Percentiles rank a stretch among this genome's conserved stretches.
phyloP scores from a whole-genome alignment of 345 rosid genomes.

The Salix udensis region DNA sequence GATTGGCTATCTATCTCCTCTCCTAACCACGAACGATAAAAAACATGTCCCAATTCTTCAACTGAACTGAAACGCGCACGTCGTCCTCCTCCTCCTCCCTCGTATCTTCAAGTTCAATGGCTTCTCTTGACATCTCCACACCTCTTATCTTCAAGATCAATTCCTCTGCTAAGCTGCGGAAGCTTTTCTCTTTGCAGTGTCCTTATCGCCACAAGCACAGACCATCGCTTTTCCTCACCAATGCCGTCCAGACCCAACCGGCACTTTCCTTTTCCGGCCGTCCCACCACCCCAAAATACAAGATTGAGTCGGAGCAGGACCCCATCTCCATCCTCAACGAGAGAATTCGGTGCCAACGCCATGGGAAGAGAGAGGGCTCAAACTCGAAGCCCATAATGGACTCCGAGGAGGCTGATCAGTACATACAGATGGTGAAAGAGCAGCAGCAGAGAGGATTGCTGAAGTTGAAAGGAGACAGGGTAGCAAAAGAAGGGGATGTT shows the following conservation, averaged over 20 bases:
- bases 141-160: slow-evolving; percentile 37
- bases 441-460: slow-evolving; percentile 88
- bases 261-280: slow-evolving; percentile 28
- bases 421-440: slow-evolving; percentile 71
- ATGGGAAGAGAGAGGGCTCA: slow-evolving; percentile 48
- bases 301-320: slow-evolving; percentile 42
- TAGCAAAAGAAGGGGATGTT: slow-evolving; percentile 29
- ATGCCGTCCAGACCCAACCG: slow-evolving; percentile 40
- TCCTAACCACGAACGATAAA: background rate
- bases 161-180: slow-evolving; percentile 17
- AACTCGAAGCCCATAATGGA: slow-evolving; percentile 51
- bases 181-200: slow-evolving; percentile 27
- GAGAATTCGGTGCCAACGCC: slow-evolving; percentile 60
- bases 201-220: slow-evolving; percentile 15
- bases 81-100: background rate
- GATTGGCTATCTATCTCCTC: background rate
- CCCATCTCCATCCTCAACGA: slow-evolving; percentile 70
- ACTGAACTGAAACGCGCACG: background rate
- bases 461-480: slow-evolving; percentile 70
- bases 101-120: background rate
- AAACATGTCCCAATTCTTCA: background rate
- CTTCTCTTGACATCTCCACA: slow-evolving; percentile 21
- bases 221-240: slow-evolving; percentile 28
- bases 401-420: slow-evolving; percentile 79
- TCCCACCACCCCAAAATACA: slow-evolving; percentile 32